Evolutionary conservation across 1,284 basidiomycete genomes (phyloP).

Genomic region (Ustilago curta): DNA sequence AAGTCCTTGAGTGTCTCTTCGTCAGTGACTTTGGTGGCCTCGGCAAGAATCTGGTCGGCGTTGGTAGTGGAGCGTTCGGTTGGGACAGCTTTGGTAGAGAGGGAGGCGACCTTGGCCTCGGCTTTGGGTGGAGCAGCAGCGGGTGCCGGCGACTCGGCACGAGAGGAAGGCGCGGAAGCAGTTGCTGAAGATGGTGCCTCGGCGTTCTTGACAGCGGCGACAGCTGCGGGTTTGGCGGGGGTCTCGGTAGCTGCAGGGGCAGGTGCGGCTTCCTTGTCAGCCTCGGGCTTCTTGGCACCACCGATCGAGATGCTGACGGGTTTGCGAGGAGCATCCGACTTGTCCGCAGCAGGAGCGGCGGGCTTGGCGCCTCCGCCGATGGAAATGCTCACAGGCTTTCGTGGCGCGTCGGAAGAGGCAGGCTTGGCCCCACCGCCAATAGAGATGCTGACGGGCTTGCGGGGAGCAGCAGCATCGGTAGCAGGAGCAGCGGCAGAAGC

Average conservation of each 20-base stretch:
- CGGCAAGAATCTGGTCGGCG: slow-evolving; percentile 65
- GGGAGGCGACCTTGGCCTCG: slow-evolving; percentile 42
- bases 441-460: slow-evolving; percentile 67
- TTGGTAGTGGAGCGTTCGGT: slow-evolving; percentile 61
- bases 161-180: slow-evolving; percentile 45
- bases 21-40: slow-evolving; percentile 66
- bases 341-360: slow-evolving; percentile 36
- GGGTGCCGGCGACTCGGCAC: slow-evolving; percentile 50
- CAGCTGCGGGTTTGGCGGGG: slow-evolving; percentile 41
- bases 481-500: slow-evolving; percentile 17
- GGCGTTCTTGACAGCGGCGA: slow-evolving; percentile 51
- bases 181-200: slow-evolving; percentile 37
- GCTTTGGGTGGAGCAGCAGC: slow-evolving; percentile 26
- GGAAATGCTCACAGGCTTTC: slow-evolving; percentile 62
- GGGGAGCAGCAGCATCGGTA: slow-evolving; percentile 38
- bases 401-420: slow-evolving; percentile 33
- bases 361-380: slow-evolving; percentile 60
- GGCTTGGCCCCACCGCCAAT: slow-evolving; percentile 61
- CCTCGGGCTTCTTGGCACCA: slow-evolving; percentile 50
- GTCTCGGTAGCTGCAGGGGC: slow-evolving; percentile 31
- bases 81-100: slow-evolving; percentile 41
- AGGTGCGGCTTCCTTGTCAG: slow-evolving; percentile 22
- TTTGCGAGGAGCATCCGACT: slow-evolving; percentile 34
- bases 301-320: slow-evolving; percentile 64
- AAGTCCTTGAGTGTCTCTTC: slow-evolving; percentile 68